phyloP scores from a whole-genome alignment of 331 rosid species.

The Stylosanthes scabra region DNA sequence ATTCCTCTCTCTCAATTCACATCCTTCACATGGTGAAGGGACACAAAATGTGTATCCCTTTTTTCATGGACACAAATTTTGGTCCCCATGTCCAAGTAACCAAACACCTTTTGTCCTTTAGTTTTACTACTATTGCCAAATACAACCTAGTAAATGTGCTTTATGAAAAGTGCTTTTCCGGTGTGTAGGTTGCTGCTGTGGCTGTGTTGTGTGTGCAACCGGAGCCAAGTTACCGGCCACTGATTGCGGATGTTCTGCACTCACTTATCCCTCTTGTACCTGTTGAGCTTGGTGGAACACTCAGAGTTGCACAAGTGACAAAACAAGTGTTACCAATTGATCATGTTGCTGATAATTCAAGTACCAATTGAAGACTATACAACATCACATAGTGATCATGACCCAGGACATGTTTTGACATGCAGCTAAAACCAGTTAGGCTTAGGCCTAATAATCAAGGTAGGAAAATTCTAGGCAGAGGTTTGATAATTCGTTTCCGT shows the following conservation, averaged over 20 bases:
- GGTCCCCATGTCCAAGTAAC: too few relatives aligned
- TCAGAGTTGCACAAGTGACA: conserved; percentile 57
- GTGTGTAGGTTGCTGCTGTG: conserved; percentile 89
- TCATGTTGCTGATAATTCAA: conserved; percentile 35
- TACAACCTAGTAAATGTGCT: too few relatives aligned
- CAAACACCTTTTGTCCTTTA: too few relatives aligned
- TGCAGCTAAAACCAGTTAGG: conserved; percentile 11
- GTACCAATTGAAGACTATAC: conserved; percentile 18
- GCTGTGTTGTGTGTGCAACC: conserved; percentile 96
- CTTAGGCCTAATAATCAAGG: background rate
- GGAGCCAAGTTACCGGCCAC: conserved; percentile 94
- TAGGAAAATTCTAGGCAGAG: conserved; percentile 7
- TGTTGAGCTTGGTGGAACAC: conserved; percentile 88
- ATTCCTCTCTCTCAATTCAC: too few relatives aligned
- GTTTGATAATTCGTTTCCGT: background rate
- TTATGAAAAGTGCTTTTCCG: background rate
- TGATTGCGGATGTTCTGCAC: conserved; percentile 92
- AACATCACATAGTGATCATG: conserved; percentile 2
- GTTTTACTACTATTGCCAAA: too few relatives aligned
- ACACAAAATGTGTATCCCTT: too few relatives aligned
- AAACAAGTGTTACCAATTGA: conserved; percentile 40
- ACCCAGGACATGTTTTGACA: conserved; percentile 28
- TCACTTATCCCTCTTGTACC: conserved; percentile 96
- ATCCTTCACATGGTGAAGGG: too few relatives aligned
- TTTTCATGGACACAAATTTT: too few relatives aligned